Conservation (phyloP, 2,329 filamentous ascomycete genomes). For the Epichloe elymi region DNA sequence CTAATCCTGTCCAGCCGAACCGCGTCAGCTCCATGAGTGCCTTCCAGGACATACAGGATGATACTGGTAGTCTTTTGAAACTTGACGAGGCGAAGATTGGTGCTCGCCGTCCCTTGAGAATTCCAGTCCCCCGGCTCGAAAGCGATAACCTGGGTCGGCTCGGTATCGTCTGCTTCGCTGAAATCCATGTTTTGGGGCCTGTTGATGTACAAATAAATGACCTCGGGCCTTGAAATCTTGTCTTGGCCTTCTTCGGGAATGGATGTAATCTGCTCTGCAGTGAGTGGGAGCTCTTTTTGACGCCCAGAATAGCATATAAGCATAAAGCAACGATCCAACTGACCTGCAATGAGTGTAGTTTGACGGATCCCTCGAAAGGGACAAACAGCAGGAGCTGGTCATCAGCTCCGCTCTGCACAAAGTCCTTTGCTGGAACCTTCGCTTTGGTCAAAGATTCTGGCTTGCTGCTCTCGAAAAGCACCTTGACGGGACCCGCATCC, state of each 20-base stretch:
- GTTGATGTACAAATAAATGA: conserved; percentile 79
- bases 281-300: neutral
- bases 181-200: conserved; percentile 84
- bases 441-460: conserved; percentile 50
- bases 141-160: conserved; percentile 67
- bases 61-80: conserved; percentile 88
- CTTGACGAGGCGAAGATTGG: conserved; percentile 80
- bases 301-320: neutral
- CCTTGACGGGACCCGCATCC: conserved; percentile 57
- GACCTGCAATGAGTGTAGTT: conserved; percentile 72
- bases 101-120: conserved; percentile 56
- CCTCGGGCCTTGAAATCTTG: conserved; percentile 67
- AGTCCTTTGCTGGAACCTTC: conserved; percentile 51
- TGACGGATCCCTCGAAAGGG: conserved; percentile 77
- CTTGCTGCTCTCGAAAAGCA: conserved; percentile 56
- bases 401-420: conserved; percentile 92
- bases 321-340: conserved; percentile 6
- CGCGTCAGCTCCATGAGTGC: conserved; percentile 71
- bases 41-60: conserved; percentile 79
- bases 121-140: conserved; percentile 71
- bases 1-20: conserved; percentile 68
- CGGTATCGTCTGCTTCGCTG: conserved; percentile 80
- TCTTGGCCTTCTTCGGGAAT: conserved; percentile 57
- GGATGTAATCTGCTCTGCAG: conserved; percentile 61
- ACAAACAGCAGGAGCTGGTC: conserved; percentile 91